phyloP scores from a whole-genome alignment of 306 rosid species.

The Lotus japonicus region DNA sequence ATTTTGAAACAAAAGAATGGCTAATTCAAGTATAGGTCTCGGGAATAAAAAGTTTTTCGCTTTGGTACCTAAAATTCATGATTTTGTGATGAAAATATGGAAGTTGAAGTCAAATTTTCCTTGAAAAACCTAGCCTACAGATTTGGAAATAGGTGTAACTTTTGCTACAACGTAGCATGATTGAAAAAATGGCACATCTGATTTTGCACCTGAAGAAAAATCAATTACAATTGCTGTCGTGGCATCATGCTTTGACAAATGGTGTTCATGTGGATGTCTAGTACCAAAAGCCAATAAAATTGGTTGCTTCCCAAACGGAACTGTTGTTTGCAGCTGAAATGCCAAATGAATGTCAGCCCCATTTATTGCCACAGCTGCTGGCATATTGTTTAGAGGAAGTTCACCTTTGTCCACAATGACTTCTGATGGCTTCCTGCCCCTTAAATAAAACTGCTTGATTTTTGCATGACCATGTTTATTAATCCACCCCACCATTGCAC shows the following conservation, averaged over 20 bases:
- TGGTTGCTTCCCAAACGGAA: slow-evolving; percentile 59
- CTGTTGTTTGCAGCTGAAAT: slow-evolving; percentile 63
- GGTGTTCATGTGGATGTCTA: slow-evolving; percentile 52
- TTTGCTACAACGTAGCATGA: not conserved
- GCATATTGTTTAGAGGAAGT: slow-evolving; percentile 77
- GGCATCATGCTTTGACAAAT: slow-evolving; percentile 54
- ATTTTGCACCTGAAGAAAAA: slow-evolving; percentile 68
- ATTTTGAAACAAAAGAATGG: too few species aligned
- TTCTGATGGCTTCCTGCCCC: slow-evolving; percentile 57
- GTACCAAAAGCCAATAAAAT: slow-evolving; percentile 71
- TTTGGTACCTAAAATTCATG: too few species aligned
- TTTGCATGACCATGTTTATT: slow-evolving; percentile 78
- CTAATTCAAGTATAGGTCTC: too few species aligned
- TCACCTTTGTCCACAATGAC: slow-evolving; percentile 84
- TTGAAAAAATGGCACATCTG: not conserved
- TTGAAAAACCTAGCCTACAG: not conserved
- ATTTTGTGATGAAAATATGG: not conserved
- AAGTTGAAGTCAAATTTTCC: not conserved
- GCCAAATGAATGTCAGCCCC: slow-evolving; percentile 87
- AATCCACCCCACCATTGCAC: slow-evolving; percentile 96
- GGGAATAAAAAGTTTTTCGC: too few species aligned
- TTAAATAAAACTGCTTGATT: slow-evolving; percentile 75
- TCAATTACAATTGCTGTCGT: slow-evolving; percentile 58
- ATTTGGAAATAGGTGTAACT: not conserved
- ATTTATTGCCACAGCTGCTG: slow-evolving; percentile 76